Base-by-base conservation (phyloP, 495 filamentous ascomycete species). In the Aspergillus asperescens region DNA sequence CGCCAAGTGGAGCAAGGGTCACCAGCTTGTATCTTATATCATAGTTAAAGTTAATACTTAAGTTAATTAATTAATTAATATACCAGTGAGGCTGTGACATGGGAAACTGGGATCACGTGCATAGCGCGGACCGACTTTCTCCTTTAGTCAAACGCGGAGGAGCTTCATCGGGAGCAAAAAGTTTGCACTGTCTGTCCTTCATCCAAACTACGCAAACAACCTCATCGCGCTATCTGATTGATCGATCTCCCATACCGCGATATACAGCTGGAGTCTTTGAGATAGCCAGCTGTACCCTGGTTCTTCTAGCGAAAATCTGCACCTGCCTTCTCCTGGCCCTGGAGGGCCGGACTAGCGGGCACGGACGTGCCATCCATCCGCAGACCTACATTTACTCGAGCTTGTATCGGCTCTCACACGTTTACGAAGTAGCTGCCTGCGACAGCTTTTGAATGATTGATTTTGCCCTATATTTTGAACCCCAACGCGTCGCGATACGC, bases 161-260 rank as follows among this genome's bases (percentile, higher is more conserved):
- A n/a, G 10, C 5, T 48, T 46, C n/a, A n/a, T n/a, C n/a, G n/a
- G n/a, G 40, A 48, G 10, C 27, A 45, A 56, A 64, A 49, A 67
- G 71, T 74, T 76, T 76, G 73, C 73, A 76, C 52, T 73, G 73
- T 76, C 70, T 76, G 71, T 56, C 61, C 45, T 57, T 62, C 52
- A 60, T 74, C 73, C 73, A 76, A 76, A 76, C 73, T 57, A 61
- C 66, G 50, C 72, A 75, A 76, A 73, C 69, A 71, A 61, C 70
- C 54, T 63, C 60, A 63, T 65, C 60, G 50, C 54, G 53, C 56
- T 50, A 54, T 56, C 45, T 50, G 53, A 51, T 56, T 55, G 41
- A 59, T 55, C 39, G 27, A 59, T 37, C 54, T 42, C 18, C 31
- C 24, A 44, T 47, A 43, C 25, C 27, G 24, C 10, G n/a, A 15